Conservation (phyloP, 1,139 yeast species). For the Sugiyamaella paludigena region DNA sequence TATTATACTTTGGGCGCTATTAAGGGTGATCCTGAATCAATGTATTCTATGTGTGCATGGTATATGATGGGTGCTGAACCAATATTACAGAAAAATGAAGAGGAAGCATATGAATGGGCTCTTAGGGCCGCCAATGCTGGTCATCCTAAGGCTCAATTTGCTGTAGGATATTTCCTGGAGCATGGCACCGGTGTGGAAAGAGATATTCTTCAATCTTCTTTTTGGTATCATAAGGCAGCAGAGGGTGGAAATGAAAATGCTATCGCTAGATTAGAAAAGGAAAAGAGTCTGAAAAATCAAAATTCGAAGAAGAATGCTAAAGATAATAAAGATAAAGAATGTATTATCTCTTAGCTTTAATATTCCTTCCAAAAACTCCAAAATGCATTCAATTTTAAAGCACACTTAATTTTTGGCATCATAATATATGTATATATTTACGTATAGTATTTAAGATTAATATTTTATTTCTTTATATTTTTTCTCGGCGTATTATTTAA, state of each 20-base stretch:
- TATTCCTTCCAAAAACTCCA: background rate
- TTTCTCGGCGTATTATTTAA: background rate
- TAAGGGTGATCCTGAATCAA: slow-evolving; percentile 83
- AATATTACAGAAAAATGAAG: slow-evolving; percentile 70
- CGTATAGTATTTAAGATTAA: background rate
- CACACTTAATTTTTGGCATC: background rate
- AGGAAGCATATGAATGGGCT: slow-evolving; percentile 95
- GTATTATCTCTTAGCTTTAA: slow-evolving; percentile 33
- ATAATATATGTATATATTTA: background rate
- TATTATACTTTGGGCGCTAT: slow-evolving; percentile 90
- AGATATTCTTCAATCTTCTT: slow-evolving; percentile 56
- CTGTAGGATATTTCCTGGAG: slow-evolving; percentile 80
- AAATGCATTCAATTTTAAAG: no score
- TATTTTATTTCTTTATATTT: background rate
- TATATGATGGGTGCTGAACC: slow-evolving; percentile 88
- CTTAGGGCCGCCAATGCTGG: slow-evolving; percentile 74
- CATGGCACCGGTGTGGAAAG: slow-evolving; percentile 82
- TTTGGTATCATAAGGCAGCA: slow-evolving; percentile 78
- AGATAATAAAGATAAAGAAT: slow-evolving; percentile 38
- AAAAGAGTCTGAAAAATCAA: slow-evolving; percentile 22
- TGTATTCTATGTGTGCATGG: slow-evolving; percentile 97
- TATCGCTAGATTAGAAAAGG: slow-evolving; percentile 32
- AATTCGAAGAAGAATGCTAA: slow-evolving; percentile 15
- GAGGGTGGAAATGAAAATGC: slow-evolving; percentile 72
- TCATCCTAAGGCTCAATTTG: slow-evolving; percentile 79